Percentiles rank a stretch among this genome's conserved stretches.
These are phyloP conservation scores for Cyphellophora attinorum DNA, from an alignment of 2,329 filamentous ascomycete species.

Conservation along the genomic window DNA sequence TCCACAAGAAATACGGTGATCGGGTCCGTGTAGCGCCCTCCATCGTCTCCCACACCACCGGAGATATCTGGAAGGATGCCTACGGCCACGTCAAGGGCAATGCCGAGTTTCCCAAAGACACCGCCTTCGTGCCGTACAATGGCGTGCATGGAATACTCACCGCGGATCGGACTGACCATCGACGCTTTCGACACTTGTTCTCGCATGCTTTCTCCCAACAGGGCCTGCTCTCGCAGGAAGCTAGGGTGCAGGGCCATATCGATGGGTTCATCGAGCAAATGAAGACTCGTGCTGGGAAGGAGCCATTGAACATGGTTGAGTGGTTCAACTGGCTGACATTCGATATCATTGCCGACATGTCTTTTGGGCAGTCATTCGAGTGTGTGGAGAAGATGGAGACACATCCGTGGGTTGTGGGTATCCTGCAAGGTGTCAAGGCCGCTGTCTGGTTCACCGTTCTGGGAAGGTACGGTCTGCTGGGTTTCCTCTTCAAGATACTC, in stretches of 20 bases:
- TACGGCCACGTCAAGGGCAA: constrained; percentile 15
- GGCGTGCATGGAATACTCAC: constrained; percentile 9
- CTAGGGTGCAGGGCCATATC: constrained; percentile 11
- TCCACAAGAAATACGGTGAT: constrained; percentile 22
- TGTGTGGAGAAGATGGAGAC: constrained; percentile 21
- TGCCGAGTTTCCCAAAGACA: constrained; percentile 4
- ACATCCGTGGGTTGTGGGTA: constrained; percentile 22
- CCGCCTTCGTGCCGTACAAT: constrained; percentile 1
- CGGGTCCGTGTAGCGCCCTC: constrained; percentile 23
- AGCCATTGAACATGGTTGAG: constrained; percentile 8
- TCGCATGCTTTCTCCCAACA: constrained; percentile 33
- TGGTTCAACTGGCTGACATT: constrained; percentile 36
- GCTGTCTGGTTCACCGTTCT: constrained; percentile 5
- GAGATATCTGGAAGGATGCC: constrained; percentile 22
- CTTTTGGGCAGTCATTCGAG: constrained; percentile 24
- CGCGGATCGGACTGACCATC: constrained; percentile 15
- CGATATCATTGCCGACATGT: constrained; percentile 24
- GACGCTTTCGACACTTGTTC: constrained; percentile 23
- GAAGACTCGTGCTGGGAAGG: neutral
- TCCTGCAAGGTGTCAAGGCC: constrained; percentile 14
- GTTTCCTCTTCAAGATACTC: too few species aligned
- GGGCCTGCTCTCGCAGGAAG: constrained; percentile 28
- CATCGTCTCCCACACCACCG: constrained; percentile 21
- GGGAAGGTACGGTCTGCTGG: neutral
- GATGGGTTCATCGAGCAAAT: constrained; percentile 9